Conservation (phyloP, 176 grass and related monocot genomes). For the Juncus effusus region DNA sequence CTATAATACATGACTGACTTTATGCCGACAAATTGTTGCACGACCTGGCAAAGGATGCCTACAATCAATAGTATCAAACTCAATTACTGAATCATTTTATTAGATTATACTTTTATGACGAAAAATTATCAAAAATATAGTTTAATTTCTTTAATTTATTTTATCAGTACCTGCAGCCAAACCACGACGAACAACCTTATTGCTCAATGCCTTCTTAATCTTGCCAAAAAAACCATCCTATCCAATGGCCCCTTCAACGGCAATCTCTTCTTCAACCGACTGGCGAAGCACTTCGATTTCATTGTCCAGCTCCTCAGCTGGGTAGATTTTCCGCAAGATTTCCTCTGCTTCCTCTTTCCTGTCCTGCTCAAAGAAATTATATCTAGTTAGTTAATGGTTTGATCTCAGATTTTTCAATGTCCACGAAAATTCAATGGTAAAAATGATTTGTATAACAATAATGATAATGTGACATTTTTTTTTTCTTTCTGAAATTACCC, state of each 20-base stretch:
- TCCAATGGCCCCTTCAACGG: constrained; percentile 69
- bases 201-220: constrained; percentile 57
- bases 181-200: constrained; percentile 57
- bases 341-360: constrained; percentile 71
- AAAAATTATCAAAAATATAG: constrained; percentile 9
- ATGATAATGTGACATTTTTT: too few relatives aligned
- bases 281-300: constrained; percentile 71
- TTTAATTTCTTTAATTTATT: too few relatives aligned
- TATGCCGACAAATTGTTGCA: constrained; percentile 91
- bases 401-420: not conserved
- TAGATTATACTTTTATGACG: too few relatives aligned
- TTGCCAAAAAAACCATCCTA: constrained; percentile 44
- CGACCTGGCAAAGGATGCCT: constrained; percentile 73
- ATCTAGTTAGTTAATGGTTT: not conserved
- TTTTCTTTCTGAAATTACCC: constrained; percentile 31
- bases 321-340: constrained; percentile 88
- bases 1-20: constrained; percentile 99
- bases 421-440: too few relatives aligned
- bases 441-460: too few relatives aligned
- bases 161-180: constrained; percentile 32
- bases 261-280: constrained; percentile 70
- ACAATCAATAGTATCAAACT: too few relatives aligned
- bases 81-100: too few relatives aligned
- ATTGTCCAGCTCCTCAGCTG: constrained; percentile 62
- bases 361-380: constrained; percentile 33